phyloP scores from a whole-genome alignment of 1,139 yeast genomes.

The Candida tropicalis region DNA sequence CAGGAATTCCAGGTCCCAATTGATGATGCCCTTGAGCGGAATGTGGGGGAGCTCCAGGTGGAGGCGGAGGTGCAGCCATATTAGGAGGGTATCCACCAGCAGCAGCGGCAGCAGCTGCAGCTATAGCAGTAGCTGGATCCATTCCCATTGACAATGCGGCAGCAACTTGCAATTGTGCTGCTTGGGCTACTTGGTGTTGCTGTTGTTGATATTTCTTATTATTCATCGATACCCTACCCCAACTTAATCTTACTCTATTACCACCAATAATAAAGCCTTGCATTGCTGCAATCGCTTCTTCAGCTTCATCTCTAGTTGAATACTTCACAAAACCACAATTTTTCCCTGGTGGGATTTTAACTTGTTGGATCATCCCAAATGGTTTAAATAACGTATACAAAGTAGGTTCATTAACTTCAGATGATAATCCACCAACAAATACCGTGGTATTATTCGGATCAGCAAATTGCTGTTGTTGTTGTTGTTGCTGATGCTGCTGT shows the following conservation, averaged over 20 bases:
- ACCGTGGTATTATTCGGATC: slow-evolving; percentile 91
- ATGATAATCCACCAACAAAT: slow-evolving; percentile 88
- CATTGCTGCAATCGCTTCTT: slow-evolving; percentile 86
- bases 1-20: background rate
- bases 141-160: slow-evolving; percentile 40
- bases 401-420: slow-evolving; percentile 76
- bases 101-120: slow-evolving; percentile 29
- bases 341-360: slow-evolving; percentile 88
- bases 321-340: slow-evolving; percentile 94
- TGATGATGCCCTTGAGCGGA: slow-evolving; percentile 9
- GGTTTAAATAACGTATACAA: slow-evolving; percentile 75
- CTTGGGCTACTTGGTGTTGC: slow-evolving; percentile 33
- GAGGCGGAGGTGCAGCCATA: slow-evolving; percentile 15
- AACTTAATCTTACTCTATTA: slow-evolving; percentile 78
- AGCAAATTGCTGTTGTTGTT: slow-evolving; percentile 45
- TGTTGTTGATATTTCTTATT: slow-evolving; percentile 38
- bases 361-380: slow-evolving; percentile 82
- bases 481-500: slow-evolving; percentile 27
- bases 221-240: slow-evolving; percentile 69
- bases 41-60: slow-evolving; percentile 8
- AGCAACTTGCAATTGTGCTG: slow-evolving; percentile 39
- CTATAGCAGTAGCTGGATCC: slow-evolving; percentile 35
- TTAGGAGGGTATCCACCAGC: slow-evolving; percentile 23
- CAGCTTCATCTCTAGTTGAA: slow-evolving; percentile 78
- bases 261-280: slow-evolving; percentile 92